These are phyloP conservation scores for Sutorius australiensis DNA, from an alignment of 768 basidiomycete species.

Conservation along the genomic window DNA sequence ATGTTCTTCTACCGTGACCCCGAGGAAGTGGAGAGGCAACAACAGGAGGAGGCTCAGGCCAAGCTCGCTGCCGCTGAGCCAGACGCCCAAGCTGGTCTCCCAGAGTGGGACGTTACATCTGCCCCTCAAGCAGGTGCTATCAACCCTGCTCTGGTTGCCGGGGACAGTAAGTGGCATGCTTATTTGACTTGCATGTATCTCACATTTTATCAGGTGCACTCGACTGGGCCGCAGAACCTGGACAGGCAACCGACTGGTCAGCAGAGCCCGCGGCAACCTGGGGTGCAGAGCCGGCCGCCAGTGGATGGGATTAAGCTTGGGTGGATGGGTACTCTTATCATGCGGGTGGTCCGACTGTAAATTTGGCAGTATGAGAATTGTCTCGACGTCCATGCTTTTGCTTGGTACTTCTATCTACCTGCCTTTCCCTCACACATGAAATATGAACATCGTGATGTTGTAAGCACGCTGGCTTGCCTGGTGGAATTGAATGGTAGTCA, in stretches of 20 bases:
- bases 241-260: slow-evolving; percentile 73
- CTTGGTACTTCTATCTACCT: slow-evolving; percentile 15
- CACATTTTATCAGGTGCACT: slow-evolving; percentile 49
- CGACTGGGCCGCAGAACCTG: slow-evolving; percentile 78
- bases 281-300: slow-evolving; percentile 31
- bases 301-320: slow-evolving; percentile 29
- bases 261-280: slow-evolving; percentile 61
- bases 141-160: slow-evolving; percentile 71
- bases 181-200: background rate
- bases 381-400: slow-evolving; percentile 20
- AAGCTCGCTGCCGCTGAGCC: slow-evolving; percentile 64
- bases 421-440: slow-evolving; percentile 12
- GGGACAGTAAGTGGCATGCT: slow-evolving; percentile 42
- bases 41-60: slow-evolving; percentile 87
- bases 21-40: slow-evolving; percentile 98
- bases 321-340: background rate
- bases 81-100: slow-evolving; percentile 45
- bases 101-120: slow-evolving; percentile 75
- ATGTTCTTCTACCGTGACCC: slow-evolving; percentile 99
- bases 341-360: background rate
- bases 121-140: slow-evolving; percentile 66
- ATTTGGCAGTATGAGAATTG: slow-evolving; percentile 13
- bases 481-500: too few relatives aligned
- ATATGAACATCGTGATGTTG: slow-evolving; percentile 5
- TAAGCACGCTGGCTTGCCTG: background rate